Evolutionary conservation across 2,329 filamentous ascomycete genomes (phyloP), one percentile per base, ranked within the genome.

Genomic region (Cladosporium sp.): DNA sequence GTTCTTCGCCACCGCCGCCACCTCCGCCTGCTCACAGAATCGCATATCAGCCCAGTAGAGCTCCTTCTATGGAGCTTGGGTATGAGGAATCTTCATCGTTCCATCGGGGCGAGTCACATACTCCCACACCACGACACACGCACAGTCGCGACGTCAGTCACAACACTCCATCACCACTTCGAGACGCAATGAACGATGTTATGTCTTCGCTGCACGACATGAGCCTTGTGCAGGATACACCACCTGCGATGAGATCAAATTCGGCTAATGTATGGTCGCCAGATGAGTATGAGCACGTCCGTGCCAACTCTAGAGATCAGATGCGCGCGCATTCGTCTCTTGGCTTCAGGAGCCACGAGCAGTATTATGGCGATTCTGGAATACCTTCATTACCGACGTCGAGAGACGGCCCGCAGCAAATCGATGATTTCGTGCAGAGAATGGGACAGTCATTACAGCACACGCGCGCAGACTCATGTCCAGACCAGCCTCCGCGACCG

Each of bases 111-210:
- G 75, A 85, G 67, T 83, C 77, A 68, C 82, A 83, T 7, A 91
- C 91, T 1, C 89, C 90, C 0, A 83, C 81, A 39, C 89, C 89
- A 2, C 87, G 87, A 4, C 93, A 92, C 5, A 88, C 91, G 1
- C 36, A 43, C 18, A 43, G 36, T 13, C 86, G 86, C 84, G 71
- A 69, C 8, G 68, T 57, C 7, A 74, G 70, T 61, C 72, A 74
- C 28, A 77, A 76, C 73, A 99, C 95, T 0, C 95, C 95, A 1
- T 98, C 95, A 2, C 95, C 95, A 0, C 81, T 99, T 3, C 86
- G 95, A 66, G 92, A 93, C 76, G 95, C 95, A 1, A 99, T 99
- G 93, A 94, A 98, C 74, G 94, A 96, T 77, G 93, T 99, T 4
- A 97, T 98, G 88, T 92, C 95, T 70, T 96, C 95, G 64, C 79